Evolutionary conservation across 208 protist species (phyloP).

Genomic region (Trypanosoma caninum): DNA sequence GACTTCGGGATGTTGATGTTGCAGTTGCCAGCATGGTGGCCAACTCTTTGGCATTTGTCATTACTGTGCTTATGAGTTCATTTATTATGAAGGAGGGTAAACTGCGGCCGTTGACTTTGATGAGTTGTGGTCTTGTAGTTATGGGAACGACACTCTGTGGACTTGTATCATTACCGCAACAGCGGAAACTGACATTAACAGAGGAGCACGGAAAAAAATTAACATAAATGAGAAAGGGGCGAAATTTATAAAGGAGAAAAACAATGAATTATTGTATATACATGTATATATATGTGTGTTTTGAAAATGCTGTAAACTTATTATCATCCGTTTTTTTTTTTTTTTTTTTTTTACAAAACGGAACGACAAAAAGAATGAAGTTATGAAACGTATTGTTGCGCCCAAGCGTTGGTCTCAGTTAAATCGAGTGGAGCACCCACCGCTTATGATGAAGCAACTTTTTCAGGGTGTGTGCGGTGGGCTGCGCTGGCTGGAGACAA

Average conservation of each 20-base stretch:
- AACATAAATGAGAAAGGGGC: neutral
- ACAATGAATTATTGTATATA: neutral
- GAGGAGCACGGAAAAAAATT: neutral
- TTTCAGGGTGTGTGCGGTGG: constrained; percentile 79
- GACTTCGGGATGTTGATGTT: constrained; percentile 69
- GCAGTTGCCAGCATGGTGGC: constrained; percentile 77
- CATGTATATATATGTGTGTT: constrained; percentile 4
- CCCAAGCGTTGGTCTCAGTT: constrained; percentile 58
- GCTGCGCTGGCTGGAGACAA: constrained; percentile 66
- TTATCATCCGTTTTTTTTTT: constrained; percentile 8
- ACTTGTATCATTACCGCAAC: constrained; percentile 27
- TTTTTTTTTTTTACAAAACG: neutral
- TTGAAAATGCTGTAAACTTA: neutral
- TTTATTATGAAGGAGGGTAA: constrained; percentile 61
- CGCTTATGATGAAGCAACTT: constrained; percentile 84
- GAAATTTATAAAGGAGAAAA: neutral
- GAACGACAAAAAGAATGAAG: neutral
- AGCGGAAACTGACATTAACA: too few species aligned
- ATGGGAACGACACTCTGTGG: constrained; percentile 74
- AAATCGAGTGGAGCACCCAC: constrained; percentile 80
- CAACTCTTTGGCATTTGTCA: constrained; percentile 81
- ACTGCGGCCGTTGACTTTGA: constrained; percentile 33
- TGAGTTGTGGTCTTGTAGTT: constrained; percentile 64
- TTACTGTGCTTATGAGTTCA: constrained; percentile 73
- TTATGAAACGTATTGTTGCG: constrained; percentile 64